Evolutionary conservation across 2,329 filamentous ascomycete genomes (phyloP), one percentile per base, ranked within the genome.

Genomic region (Verticillium klebahnii): DNA sequence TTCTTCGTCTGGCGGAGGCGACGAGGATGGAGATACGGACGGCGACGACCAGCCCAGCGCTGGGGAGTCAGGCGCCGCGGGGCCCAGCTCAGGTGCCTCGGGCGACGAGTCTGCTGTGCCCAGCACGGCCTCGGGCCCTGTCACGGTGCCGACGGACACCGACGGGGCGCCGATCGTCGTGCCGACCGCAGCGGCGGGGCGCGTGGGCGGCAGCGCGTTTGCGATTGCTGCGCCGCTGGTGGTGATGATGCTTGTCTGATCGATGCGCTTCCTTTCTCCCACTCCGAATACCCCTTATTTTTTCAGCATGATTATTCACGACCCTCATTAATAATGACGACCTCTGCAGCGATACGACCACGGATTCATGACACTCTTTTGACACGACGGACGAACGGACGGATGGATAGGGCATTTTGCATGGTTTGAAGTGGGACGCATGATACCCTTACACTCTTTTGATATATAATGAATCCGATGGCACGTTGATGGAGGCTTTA

Each of bases 211-310:
- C 8, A 45, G 50, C 54, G 34, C 63, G 25, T 5, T 64, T 25
- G 45, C 59, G n/a, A 31, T 64, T 19, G 11, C 64, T 2, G 61
- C 59, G 5, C 58, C 64, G 8, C 25, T 65, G 37, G 25, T 63
- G 56, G 59, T 59, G 40, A 59, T 64, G 29, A 3, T 65, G 7
- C 23, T 65, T 5, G 40, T 64, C 15, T 65, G 59, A 63, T 60
- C 2, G 19, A n/a, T 29, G 52, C 3, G 1, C 12, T 32, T 39
- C 11, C 60, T 36, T 23, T 54, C 36, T 34, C 15, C 57, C 34
- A 19, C 9, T n/a, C 9, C 19, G 40, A 50, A 50, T 50, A 50
- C 40, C 40, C 56, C 37, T 58, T 50, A 19, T 29, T 12, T 31
- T 31, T 37, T n/a, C 17, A 17, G 15, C 59, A 36, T 62, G 4